These are phyloP conservation scores for Flaveria sonorensis DNA, from an alignment of 129 eudicot species.

Conservation along the genomic window DNA sequence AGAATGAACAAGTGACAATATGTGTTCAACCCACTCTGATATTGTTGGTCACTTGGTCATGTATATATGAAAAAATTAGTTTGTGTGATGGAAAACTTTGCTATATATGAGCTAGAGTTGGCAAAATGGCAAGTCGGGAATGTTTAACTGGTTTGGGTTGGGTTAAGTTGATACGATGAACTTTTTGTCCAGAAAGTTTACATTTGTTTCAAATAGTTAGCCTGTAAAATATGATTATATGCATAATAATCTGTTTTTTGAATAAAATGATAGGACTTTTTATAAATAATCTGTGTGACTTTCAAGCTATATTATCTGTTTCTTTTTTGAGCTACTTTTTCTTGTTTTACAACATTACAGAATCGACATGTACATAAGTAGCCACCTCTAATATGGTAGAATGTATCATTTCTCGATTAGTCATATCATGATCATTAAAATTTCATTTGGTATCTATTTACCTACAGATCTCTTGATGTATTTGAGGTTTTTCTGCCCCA, in stretches of 20 bases:
- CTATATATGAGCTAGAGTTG: not conserved
- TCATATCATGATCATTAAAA: not conserved
- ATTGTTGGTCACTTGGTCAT: slow-evolving; percentile 17
- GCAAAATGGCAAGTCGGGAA: not conserved
- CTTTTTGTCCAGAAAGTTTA: not conserved
- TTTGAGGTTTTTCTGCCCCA: slow-evolving; percentile 40
- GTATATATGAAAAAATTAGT: not conserved
- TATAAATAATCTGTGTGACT: not conserved
- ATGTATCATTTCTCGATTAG: slow-evolving; percentile 5
- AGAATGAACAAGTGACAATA: not conserved
- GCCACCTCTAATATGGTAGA: not conserved
- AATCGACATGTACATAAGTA: not conserved
- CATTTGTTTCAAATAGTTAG: not conserved
- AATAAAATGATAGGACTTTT: not conserved
- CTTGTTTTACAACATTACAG: not conserved
- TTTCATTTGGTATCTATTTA: slow-evolving; percentile 18
- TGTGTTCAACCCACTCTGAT: not conserved
- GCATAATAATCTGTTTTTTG: not conserved
- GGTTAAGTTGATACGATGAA: not conserved
- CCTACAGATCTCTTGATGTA: slow-evolving; percentile 76
- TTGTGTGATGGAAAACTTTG: not conserved
- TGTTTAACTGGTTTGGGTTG: not conserved
- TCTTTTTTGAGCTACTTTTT: not conserved
- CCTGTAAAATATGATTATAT: not conserved
- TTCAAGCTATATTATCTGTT: not conserved